Base-by-base conservation (phyloP, 148 eudicot species). In the Chenopodium formosanum region DNA sequence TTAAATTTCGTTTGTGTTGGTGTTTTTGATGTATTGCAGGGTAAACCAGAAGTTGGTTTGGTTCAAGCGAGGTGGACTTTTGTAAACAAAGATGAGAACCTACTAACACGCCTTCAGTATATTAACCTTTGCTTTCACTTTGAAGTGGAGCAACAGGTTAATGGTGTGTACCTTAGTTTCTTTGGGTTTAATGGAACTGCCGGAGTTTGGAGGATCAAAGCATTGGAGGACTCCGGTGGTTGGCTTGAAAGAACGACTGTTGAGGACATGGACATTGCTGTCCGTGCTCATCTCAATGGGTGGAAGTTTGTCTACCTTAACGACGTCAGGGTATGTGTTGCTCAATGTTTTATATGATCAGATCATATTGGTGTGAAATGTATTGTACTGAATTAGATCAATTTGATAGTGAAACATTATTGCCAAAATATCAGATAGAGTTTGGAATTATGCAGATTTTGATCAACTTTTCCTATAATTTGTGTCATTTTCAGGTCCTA, bases 141-240 rank as follows among this genome's bases (percentile, higher is more conserved):
- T 80, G 97, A 93, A 84, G 94, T 93, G 74, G 97, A 93, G 81
- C 97, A 93, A 75, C 95, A 92, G 83, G 97, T 93, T 29, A 93
- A 92, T 67, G 97, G 97, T 12, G 86, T 87, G 3, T 93, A 87
- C 89, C 69, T 93, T 23, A 90, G 90, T 83, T 93, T 93, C 83
- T 93, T 93, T 70, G 97, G 97, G n/a, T 93, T 93, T 78, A 93
- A 93, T 85, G 97, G 97, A 53, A 93, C 97, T 75, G 95, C 97
- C 4, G 97, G 95, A 11, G 97, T 93, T 73, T 93, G 97, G 97
- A 90, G 97, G 75, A 91, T 93, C 84, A 89, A 89, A 83, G 92
- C 97, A 1, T 78, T 93, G 56, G 97, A 93, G 83, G 91, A 88
- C 2, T 93, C 91, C 6, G 97, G 97, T 72, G 97, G 97, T 2